Conservation (phyloP, 2,329 filamentous ascomycete species). For the Lomentospora prolificans region DNA sequence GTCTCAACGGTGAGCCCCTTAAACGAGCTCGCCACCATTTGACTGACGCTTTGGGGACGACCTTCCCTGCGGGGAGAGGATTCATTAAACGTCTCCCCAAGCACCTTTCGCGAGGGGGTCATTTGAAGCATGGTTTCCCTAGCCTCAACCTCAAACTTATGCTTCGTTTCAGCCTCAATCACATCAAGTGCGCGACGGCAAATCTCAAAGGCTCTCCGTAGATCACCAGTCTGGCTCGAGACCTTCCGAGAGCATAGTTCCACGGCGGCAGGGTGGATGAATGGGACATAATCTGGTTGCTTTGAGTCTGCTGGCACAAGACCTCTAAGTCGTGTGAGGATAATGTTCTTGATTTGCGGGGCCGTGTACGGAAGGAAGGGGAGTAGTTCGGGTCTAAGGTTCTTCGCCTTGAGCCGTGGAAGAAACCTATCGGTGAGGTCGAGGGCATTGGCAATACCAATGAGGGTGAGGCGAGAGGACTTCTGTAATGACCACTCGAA, state of each 20-base stretch:
- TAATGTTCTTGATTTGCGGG: conserved; percentile 75
- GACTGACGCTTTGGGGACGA: conserved; percentile 28
- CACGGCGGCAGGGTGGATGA: conserved; percentile 88
- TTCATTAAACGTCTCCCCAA: conserved; percentile 74
- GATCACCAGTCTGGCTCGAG: conserved; percentile 82
- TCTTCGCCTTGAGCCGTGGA: conserved; percentile 83
- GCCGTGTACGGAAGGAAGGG: conserved; percentile 91
- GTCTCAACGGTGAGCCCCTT: conserved; percentile 60
- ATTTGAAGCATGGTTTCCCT: conserved; percentile 46
- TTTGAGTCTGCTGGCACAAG: conserved; percentile 51
- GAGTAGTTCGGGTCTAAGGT: conserved; percentile 79
- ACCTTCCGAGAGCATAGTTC: conserved; percentile 93
- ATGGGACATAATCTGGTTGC: conserved; percentile 58
- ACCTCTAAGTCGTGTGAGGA: conserved; percentile 71
- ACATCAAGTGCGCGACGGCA: conserved; percentile 82
- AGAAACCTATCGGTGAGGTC: conserved; percentile 93
- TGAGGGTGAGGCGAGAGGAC: conserved; percentile 67
- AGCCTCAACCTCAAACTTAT: conserved; percentile 57
- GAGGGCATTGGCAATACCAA: conserved; percentile 92
- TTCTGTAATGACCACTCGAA: conserved; percentile 91
- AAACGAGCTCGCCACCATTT: conserved; percentile 43
- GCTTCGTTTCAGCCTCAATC: conserved; percentile 73
- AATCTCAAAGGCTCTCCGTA: conserved; percentile 93
- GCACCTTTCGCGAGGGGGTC: conserved; percentile 63
- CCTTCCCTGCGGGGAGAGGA: conserved; percentile 35